Conservation (phyloP, 441 rosid species). For the Lepidium campestre region DNA sequence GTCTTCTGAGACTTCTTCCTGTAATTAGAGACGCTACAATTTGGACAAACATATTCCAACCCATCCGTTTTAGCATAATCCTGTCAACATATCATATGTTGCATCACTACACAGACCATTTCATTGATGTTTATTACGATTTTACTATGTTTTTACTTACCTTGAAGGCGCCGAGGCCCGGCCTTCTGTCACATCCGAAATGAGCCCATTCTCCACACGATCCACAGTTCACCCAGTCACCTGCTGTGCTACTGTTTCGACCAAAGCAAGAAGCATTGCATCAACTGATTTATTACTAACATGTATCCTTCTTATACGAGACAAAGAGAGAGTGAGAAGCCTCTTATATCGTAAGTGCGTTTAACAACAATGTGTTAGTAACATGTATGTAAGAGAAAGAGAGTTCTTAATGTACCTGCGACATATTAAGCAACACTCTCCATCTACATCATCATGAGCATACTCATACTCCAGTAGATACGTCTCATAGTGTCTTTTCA, state of each 20-base stretch:
- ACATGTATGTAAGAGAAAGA: not conserved
- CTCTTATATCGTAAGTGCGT: no score
- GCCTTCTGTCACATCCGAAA: conserved; percentile 97
- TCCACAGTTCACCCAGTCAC: conserved; percentile 99
- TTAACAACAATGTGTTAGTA: no score
- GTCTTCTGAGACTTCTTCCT: conserved; percentile 85
- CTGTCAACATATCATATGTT: conserved; percentile 34
- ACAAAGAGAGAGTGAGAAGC: no score
- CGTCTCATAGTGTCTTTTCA: conserved; percentile 95
- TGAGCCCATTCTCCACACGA: conserved; percentile 99
- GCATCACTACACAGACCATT: not conserved
- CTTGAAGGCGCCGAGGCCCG: conserved; percentile 98
- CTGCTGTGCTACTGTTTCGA: conserved; percentile 93
- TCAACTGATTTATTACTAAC: no score
- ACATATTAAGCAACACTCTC: conserved; percentile 97
- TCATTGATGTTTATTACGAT: not conserved
- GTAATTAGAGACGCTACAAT: conserved; percentile 81
- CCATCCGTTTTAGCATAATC: conserved; percentile 99
- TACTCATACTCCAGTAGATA: conserved; percentile 91
- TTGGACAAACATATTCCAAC: conserved; percentile 91
- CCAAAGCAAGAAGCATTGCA: not conserved
- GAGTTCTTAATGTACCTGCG: conserved; percentile 54
- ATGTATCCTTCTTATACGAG: conserved; percentile 1
- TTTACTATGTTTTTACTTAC: conserved; percentile 29
- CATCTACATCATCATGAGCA: conserved; percentile 99